phyloP scores from a whole-genome alignment of 176 grass and related monocot species.

The Zoysia japonica region DNA sequence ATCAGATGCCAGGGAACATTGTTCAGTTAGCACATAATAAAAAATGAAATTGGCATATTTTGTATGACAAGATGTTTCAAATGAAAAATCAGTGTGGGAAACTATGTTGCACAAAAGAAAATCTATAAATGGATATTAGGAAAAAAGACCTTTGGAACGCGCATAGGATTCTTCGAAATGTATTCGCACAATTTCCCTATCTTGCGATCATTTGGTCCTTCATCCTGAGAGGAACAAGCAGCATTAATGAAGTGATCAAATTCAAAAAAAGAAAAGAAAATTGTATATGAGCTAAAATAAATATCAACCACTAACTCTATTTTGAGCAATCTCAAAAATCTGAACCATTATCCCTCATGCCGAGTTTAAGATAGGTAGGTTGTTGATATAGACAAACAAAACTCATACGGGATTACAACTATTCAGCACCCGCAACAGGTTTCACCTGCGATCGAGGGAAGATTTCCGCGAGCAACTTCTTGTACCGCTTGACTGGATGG shows the following conservation, averaged over 20 bases:
- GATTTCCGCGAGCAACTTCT: slow-evolving; percentile 81
- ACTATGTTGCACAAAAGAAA: background rate
- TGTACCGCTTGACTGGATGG: slow-evolving; percentile 87
- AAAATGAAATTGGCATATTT: background rate
- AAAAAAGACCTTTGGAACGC: slow-evolving; percentile 80
- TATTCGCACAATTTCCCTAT: slow-evolving; percentile 97
- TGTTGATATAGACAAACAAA: background rate
- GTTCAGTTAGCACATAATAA: background rate
- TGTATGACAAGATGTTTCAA: background rate
- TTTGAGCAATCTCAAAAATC: background rate
- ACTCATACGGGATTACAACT: background rate
- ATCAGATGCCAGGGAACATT: background rate
- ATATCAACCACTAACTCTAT: background rate
- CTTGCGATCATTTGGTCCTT: slow-evolving; percentile 86
- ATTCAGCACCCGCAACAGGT: background rate
- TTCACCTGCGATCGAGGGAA: slow-evolving; percentile 72
- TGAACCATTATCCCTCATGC: background rate
- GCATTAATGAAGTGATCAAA: background rate
- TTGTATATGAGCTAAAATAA: background rate
- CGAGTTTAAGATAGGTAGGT: background rate
- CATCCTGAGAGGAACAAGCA: slow-evolving; percentile 59
- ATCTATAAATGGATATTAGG: background rate
- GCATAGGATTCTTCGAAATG: slow-evolving; percentile 83
- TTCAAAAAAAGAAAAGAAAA: background rate
- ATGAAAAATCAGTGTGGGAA: slow-evolving; percentile 8